Conservation (phyloP, 1,284 basidiomycete genomes). For the Rugosomyces carneus region DNA sequence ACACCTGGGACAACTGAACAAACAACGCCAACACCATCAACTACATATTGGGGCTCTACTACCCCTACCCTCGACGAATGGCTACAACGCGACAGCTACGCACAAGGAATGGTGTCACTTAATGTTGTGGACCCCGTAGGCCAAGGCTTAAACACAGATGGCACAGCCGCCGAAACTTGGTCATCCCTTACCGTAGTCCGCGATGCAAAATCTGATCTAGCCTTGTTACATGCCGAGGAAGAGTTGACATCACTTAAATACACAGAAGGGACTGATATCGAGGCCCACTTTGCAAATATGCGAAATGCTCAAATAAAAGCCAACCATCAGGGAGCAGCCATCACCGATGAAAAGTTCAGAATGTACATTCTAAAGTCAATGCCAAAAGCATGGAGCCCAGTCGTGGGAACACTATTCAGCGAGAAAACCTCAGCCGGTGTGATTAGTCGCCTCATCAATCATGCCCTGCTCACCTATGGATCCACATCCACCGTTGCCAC, state of each 20-base stretch:
- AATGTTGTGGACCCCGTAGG: background rate
- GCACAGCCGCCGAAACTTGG: background rate
- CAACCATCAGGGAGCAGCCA: background rate
- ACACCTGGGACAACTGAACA: background rate
- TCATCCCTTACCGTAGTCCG: background rate
- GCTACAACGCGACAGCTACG: background rate
- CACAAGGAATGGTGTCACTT: background rate
- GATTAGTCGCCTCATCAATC: background rate
- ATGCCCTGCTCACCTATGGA: background rate
- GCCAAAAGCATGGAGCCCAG: background rate
- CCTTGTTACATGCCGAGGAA: background rate
- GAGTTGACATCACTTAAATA: background rate
- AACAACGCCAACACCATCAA: background rate
- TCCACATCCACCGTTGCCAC: background rate
- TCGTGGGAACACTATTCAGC: background rate
- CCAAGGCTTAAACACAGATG: background rate
- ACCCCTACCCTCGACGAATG: background rate
- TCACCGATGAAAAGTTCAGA: background rate
- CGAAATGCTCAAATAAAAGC: background rate
- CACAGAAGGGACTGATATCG: background rate
- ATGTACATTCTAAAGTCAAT: background rate
- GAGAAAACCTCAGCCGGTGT: background rate
- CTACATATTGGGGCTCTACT: background rate
- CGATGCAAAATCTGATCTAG: background rate
- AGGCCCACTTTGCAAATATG: background rate